These are phyloP conservation scores for Rhytidhysteron rufulum DNA, from an alignment of 2,329 filamentous ascomycete genomes.

Conservation along the genomic window DNA sequence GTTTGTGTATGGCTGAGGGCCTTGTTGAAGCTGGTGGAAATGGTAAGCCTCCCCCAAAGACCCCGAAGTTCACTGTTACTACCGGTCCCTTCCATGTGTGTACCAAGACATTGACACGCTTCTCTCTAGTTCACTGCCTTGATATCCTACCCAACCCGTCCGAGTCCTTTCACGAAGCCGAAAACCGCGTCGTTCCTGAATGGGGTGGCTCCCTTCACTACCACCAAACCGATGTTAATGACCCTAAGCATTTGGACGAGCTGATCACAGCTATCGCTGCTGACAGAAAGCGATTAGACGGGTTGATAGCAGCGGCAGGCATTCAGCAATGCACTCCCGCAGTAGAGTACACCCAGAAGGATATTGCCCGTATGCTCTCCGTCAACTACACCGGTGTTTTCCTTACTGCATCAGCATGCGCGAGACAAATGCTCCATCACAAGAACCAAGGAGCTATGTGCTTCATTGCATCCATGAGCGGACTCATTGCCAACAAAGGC, in stretches of 20 bases:
- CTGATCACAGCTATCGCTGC: conserved; percentile 66
- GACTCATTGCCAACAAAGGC: conserved; percentile 58
- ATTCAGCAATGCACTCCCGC: conserved; percentile 79
- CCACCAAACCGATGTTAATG: conserved; percentile 72
- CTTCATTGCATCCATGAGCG: conserved; percentile 61
- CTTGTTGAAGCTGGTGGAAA: conserved; percentile 71
- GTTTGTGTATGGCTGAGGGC: conserved; percentile 67
- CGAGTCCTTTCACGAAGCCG: conserved; percentile 59
- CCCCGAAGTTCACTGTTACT: neutral
- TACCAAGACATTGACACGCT: too few relatives aligned
- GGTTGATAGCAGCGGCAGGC: conserved; percentile 68
- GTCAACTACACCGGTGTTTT: conserved; percentile 59
- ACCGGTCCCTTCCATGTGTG: neutral
- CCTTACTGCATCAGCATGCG: conserved; percentile 57
- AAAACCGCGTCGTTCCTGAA: conserved; percentile 56
- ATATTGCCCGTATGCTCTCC: conserved; percentile 57
- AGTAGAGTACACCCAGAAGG: conserved; percentile 65
- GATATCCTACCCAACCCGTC: conserved; percentile 57
- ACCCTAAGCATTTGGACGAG: conserved; percentile 61
- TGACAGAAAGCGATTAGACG: conserved; percentile 68
- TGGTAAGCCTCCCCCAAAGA: conserved; percentile 33
- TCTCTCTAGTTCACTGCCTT: conserved; percentile 56
- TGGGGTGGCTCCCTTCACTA: conserved; percentile 66
- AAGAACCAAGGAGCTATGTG: conserved; percentile 55
- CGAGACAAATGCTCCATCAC: conserved; percentile 58